These are phyloP conservation scores for Leptodermis oblonga DNA, from an alignment of 257 asterid species.

Conservation along the genomic window DNA sequence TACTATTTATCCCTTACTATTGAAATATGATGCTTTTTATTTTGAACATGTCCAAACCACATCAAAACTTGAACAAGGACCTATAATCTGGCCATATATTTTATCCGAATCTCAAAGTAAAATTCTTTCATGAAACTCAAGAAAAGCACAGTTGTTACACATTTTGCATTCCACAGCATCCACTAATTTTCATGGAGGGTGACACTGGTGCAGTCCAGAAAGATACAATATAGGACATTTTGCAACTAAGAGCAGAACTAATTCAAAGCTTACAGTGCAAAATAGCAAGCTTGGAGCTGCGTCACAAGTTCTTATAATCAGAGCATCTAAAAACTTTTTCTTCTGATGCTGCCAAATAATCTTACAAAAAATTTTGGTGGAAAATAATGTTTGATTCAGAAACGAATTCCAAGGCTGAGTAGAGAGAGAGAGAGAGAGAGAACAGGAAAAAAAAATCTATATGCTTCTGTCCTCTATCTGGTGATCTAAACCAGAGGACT, in stretches of 20 bases:
- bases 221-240: background rate
- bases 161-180: background rate
- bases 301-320: too few relatives aligned
- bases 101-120: background rate
- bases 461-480: background rate
- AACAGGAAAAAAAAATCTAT: too few relatives aligned
- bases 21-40: background rate
- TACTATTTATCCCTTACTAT: background rate
- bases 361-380: too few relatives aligned
- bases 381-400: too few relatives aligned
- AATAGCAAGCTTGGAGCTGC: background rate
- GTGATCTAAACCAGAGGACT: background rate
- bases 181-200: background rate
- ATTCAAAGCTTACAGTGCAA: background rate
- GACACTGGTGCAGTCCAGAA: background rate
- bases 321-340: background rate
- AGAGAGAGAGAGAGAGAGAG: too few relatives aligned
- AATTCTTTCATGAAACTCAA: background rate
- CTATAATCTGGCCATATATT: background rate
- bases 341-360: background rate
- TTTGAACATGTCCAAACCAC: background rate
- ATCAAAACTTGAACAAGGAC: background rate
- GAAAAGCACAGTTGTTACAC: background rate
- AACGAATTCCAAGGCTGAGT: background rate
- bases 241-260: background rate